These are phyloP conservation scores for Setaria italica DNA, from an alignment of 202 grass and related monocot species.

Conservation along the genomic window DNA sequence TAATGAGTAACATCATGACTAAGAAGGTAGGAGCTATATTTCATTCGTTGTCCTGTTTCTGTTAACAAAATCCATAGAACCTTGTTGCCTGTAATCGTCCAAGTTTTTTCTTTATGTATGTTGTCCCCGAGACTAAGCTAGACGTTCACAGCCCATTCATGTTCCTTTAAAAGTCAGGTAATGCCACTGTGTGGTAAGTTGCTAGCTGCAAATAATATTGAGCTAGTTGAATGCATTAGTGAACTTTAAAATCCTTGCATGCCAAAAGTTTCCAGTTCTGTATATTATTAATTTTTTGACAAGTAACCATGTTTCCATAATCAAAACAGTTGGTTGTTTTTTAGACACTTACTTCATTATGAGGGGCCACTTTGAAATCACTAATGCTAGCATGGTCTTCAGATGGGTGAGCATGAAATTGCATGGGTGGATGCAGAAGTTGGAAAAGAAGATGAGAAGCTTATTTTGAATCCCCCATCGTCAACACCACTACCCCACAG, in stretches of 20 bases:
- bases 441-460: slow-evolving; percentile 65
- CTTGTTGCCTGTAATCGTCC: neutral
- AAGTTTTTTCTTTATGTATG: neutral
- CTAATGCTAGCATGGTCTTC: slow-evolving; percentile 21
- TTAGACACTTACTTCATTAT: neutral
- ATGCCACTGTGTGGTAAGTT: neutral
- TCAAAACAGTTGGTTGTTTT: neutral
- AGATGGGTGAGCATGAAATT: slow-evolving; percentile 85
- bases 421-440: slow-evolving; percentile 79
- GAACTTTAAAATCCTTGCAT: neutral
- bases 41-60: neutral
- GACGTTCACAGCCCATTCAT: neutral
- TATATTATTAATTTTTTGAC: neutral
- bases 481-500: slow-evolving; percentile 61
- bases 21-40: slow-evolving; percentile 64
- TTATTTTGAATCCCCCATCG: slow-evolving; percentile 59
- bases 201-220: neutral
- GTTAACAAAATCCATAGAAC: slow-evolving; percentile 6
- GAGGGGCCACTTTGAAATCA: neutral
- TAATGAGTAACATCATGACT: slow-evolving; percentile 79
- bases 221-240: slow-evolving; percentile 20
- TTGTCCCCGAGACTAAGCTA: neutral
- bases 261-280: neutral
- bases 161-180: neutral
- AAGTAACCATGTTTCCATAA: neutral